These are phyloP conservation scores for Calonectria multiphialidica DNA, from an alignment of 2,329 filamentous ascomycete species.

Conservation along the genomic window DNA sequence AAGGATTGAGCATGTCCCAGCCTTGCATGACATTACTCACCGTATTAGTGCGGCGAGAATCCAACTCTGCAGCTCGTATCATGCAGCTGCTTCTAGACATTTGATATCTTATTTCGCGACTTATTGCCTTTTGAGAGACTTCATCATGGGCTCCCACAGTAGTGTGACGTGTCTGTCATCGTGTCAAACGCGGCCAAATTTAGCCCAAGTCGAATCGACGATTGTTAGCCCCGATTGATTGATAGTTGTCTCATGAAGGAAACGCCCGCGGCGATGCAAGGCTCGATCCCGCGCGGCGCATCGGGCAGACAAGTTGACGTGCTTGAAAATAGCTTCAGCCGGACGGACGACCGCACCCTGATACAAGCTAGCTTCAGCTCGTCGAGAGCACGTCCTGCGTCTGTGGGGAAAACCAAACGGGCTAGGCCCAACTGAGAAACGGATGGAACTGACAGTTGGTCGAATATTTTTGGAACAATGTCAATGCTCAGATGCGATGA, in stretches of 20 bases:
- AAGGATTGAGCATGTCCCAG: neutral
- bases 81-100: neutral
- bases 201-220: neutral
- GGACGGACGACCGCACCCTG: neutral
- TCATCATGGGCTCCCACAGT: no score
- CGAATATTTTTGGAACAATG: neutral
- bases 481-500: neutral
- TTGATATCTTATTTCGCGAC: neutral
- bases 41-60: neutral
- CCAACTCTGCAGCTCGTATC: neutral
- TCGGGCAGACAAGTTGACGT: neutral
- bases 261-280: neutral
- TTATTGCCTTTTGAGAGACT: neutral
- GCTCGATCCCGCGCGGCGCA: neutral
- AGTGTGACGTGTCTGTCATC: neutral
- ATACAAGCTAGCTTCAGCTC: conserved; percentile 3
- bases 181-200: neutral
- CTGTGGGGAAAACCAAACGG: neutral
- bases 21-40: neutral
- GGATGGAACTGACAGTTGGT: neutral
- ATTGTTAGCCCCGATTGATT: neutral
- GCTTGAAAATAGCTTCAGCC: neutral
- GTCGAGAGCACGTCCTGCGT: neutral
- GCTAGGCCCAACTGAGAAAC: neutral
- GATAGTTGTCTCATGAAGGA: neutral